Conservation (phyloP, 441 rosid species). For the Pelargonium australe region DNA sequence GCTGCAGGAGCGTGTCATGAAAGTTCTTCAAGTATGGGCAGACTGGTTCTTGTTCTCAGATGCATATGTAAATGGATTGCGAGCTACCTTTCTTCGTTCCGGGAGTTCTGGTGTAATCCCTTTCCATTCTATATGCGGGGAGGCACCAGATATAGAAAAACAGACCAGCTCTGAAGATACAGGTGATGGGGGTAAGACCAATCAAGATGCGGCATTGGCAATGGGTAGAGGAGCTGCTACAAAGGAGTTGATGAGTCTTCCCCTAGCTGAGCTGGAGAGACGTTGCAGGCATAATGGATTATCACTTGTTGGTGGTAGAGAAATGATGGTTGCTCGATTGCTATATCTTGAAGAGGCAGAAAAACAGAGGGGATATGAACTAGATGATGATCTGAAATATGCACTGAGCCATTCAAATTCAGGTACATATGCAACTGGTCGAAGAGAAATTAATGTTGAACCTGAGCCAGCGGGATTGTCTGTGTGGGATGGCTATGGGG, state of each 20-base stretch:
- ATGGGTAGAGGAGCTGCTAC: slow-evolving; percentile 94
- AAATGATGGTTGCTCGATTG: slow-evolving; percentile 87
- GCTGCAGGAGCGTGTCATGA: slow-evolving; percentile 86
- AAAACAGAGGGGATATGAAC: slow-evolving; percentile 79
- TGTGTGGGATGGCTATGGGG: slow-evolving; percentile 43
- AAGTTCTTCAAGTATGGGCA: slow-evolving; percentile 98
- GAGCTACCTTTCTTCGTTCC: slow-evolving; percentile 90
- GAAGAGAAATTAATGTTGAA: slow-evolving; percentile 47
- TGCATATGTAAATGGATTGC: slow-evolving; percentile 90
- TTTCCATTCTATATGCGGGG: slow-evolving; percentile 86
- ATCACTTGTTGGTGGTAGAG: slow-evolving; percentile 98
- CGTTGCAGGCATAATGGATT: slow-evolving; percentile 97
- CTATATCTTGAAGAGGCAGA: slow-evolving; percentile 95
- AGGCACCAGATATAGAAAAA: slow-evolving; percentile 77
- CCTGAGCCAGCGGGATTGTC: slow-evolving; percentile 38
- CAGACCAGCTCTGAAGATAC: slow-evolving; percentile 41
- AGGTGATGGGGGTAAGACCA: slow-evolving; percentile 40
- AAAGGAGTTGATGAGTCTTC: slow-evolving; percentile 86
- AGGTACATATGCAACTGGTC: slow-evolving; percentile 41
- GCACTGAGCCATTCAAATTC: slow-evolving; percentile 44
- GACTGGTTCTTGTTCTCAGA: slow-evolving; percentile 99
- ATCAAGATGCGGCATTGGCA: slow-evolving; percentile 91
- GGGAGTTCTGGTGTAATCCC: slow-evolving; percentile 78
- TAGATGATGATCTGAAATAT: slow-evolving; percentile 65
- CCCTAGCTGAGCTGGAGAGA: slow-evolving; percentile 88